Evolutionary conservation across 805 yeast genomes (phyloP), one percentile per base, ranked within the genome.

Genomic region (Brettanomyces custersianus): DNA sequence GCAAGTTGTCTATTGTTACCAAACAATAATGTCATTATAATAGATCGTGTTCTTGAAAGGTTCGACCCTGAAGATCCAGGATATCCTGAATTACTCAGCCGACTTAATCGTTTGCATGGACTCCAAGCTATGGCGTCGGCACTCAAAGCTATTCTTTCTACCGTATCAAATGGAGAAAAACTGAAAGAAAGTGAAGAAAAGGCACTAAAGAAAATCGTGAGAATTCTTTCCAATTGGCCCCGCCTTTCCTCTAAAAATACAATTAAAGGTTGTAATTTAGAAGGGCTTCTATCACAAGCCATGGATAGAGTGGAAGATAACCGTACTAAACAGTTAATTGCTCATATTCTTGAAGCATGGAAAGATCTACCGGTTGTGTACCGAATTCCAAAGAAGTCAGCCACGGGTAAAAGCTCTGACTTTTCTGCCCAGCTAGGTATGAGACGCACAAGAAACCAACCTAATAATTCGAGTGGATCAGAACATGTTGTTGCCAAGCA

Each of bases 21-120:
- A 46, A 71, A 75, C 31, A 82, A 81, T 45, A 94, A 86, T 48
- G 50, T 58, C 11, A 59, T 77, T 46, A 72, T 90, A 23, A 73
- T 78, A 7, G 59, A 63, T 29, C 80, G 79, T 51, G 65, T 92
- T 39, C 63, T 90, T 29, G 76, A 74, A 45, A 70, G 97, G 43
- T 54, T 73, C 25, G 77, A 71, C 34, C 59, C 69, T 29, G 47
- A 41, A n/a, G 43, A 41, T 19, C 23, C 18, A 13, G 38, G 37
- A 4, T 39, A 40, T 20, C 61, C 63, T 2, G 55, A 57, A 4
- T 62, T 81, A 20, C 73, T 81, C 37, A 57, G 68, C 11, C 68
- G 71, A 22, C 74, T 88, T 29, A 74, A 85, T 48, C 71, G 78
- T 41, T 67, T 86, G 50, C 98, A 88, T 55, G 98, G 97, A 10